Base-by-base conservation (phyloP, 2,329 filamentous ascomycete genomes). In the Endothia cerciana region DNA sequence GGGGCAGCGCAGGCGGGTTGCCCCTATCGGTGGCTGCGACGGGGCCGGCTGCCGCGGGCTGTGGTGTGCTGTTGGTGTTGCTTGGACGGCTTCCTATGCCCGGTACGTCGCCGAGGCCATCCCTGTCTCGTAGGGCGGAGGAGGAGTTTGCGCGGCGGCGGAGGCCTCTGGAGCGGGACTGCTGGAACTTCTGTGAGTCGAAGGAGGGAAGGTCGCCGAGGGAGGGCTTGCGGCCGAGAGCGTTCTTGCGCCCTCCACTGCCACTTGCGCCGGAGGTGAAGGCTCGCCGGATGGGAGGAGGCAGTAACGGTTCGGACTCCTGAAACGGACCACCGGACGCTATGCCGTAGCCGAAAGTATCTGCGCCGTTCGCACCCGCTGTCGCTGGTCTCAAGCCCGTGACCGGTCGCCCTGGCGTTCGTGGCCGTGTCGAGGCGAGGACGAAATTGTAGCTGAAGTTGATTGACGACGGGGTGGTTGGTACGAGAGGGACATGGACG, bases 201-300 rank as follows among this genome's bases (percentile, higher is more conserved):
- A 19, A 53, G 4, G 80, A 81, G 67, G 22, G 15, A 11, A 55
- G 33, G 36, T 40, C 15, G 60, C 60, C 60, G 13, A 62, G 47
- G 13, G 85, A 86, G 10, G 83, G 69, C 72, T 85, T 86, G 71
- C 84, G 85, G 64, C 80, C 78, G 72, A 86, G 84, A 55, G 84
- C 86, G 30, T 79, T 74, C 71, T 83, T 82, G 77, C 83, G 80
- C 63, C n/a, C 45, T 64, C 61, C n/a, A 51, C 40, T 49, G 59
- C 40, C 40, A 41, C 22, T 41, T 22, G 33, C 33, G 17, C 55
- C 25, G 55, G 51, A n/a, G 28, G 51, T 4, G 30, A 36, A 36
- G 6, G 51, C 17, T 22, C 19, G 51, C 28, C 2, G 19, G 17
- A n/a, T 36, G 30, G 51, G 51, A 55, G 61, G 41, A 17, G 51